Base-by-base conservation (phyloP, 2,329 filamentous ascomycete genomes). In the Monosporascus sp. region DNA sequence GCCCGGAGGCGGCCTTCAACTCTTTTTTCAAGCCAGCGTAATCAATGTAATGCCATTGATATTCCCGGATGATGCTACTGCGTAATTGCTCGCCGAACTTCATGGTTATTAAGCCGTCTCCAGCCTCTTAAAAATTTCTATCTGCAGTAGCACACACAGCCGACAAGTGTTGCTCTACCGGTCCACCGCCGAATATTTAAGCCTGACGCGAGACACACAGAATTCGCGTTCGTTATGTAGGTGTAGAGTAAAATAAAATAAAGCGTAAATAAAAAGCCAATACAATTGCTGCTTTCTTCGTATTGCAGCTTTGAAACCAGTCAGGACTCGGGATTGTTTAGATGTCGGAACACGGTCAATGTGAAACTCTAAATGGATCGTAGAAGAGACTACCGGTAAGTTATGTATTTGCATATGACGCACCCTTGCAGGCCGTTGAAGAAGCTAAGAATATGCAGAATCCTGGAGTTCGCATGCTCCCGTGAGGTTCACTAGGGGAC, bases 41-140 rank as follows among this genome's bases (percentile, higher is more conserved):
- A 74, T 91, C 88, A 74, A 99, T 97, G 76, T 99, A 99, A 78
- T 96, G 91, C 86, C 92, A 96, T 72, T 92, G 87, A 77, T 95
- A 99, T 75, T 97, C 92, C 78, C 89, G 91, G 74, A 97, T 96
- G 68, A 96, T 82, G 70, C 92, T 97, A 66, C 91, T 93, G 60
- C 91, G 91, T 67, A 99, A 85, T 80, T 99, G 92, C 74, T 97
- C 90, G 71, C 94, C 94, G 79, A 97, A 99, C 80, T 87, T 87
- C 84, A 87, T 87, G 76, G 81, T 76, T 74, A 84, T 69, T 59
- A 78, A 70, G 55, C 80, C 80, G 45, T 79, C 81, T 37, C 68
- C 67, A 58, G 75, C 19, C 19, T 41, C 19, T 41, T 14, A 6
- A n/a, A n/a, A 31, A 14, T 31, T 22, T 46, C 69, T 26, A 31